A percentile compares a stretch with the other conserved stretches of the same genome.
Evolutionary conservation across 305 asterid species (phyloP).

Genomic region (Euphrasia arctica): DNA sequence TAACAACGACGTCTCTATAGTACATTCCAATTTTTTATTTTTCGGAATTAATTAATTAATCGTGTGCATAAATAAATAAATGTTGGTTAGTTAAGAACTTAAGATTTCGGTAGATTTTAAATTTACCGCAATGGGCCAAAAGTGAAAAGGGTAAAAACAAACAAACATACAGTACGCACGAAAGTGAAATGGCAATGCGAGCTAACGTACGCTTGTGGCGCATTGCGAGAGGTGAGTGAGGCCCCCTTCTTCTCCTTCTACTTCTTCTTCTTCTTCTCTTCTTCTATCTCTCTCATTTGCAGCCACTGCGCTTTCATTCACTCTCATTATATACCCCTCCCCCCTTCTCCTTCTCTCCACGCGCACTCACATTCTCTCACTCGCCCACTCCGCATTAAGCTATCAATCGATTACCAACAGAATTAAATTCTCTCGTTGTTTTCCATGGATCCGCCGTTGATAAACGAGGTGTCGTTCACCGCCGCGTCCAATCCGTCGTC

Average conservation of each 20-base stretch:
- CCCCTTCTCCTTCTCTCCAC: neutral
- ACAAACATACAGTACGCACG: neutral
- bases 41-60: neutral
- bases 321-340: neutral
- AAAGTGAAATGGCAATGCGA: slow-evolving; percentile 17
- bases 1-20: too few relatives aligned
- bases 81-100: neutral
- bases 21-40: neutral
- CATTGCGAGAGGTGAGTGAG: slow-evolving; percentile 3
- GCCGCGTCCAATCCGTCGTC: slow-evolving; percentile 73
- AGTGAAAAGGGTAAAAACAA: neutral
- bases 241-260: slow-evolving; percentile 12
- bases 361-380: neutral
- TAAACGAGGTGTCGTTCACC: slow-evolving; percentile 67
- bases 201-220: slow-evolving; percentile 45
- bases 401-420: neutral
- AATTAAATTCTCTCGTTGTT: neutral
- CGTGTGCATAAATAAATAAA: too few relatives aligned
- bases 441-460: slow-evolving; percentile 65
- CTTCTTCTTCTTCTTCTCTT: slow-evolving; percentile 36
- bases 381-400: neutral
- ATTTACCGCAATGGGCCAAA: neutral
- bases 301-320: slow-evolving; percentile 31
- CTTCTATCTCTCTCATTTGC: slow-evolving; percentile 29
- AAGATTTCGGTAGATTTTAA: neutral